Evolutionary conservation across 2,329 filamentous ascomycete species (phyloP).

Genomic region (Coccinonectria pachysandricola): DNA sequence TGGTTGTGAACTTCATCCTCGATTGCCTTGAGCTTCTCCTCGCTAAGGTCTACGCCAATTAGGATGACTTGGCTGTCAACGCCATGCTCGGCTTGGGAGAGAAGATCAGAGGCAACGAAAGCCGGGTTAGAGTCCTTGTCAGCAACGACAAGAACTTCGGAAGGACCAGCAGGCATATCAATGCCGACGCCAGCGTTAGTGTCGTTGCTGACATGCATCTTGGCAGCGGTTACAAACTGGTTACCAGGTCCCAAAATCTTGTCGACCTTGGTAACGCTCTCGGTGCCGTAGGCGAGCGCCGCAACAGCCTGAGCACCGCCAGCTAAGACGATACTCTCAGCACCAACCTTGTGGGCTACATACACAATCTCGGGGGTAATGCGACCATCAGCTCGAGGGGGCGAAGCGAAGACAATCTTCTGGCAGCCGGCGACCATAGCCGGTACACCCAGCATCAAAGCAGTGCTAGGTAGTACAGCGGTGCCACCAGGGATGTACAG

Average conservation of each 20-base stretch:
- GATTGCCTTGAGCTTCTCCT: constrained; percentile 66
- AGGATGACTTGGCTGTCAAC: constrained; percentile 92
- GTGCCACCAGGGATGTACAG: constrained; percentile 94
- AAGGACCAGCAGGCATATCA: constrained; percentile 96
- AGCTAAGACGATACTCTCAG: constrained; percentile 89
- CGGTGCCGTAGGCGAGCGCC: constrained; percentile 93
- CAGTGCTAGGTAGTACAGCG: constrained; percentile 91
- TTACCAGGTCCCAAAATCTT: constrained; percentile 98
- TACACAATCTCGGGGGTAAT: constrained; percentile 97
- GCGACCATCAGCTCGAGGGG: constrained; percentile 78
- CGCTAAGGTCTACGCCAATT: constrained; percentile 70
- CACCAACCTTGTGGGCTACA: constrained; percentile 90
- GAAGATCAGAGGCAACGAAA: constrained; percentile 88
- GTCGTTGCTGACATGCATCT: constrained; percentile 97
- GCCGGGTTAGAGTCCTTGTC: constrained; percentile 81
- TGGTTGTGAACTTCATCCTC: constrained; percentile 86
- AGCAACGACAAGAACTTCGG: constrained; percentile 91
- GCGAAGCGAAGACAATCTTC: constrained; percentile 87
- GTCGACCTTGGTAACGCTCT: constrained; percentile 91
- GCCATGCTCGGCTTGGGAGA: constrained; percentile 94
- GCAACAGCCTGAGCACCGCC: constrained; percentile 93
- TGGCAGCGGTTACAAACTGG: constrained; percentile 95
- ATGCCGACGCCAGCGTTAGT: constrained; percentile 92
- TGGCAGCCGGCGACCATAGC: constrained; percentile 96
- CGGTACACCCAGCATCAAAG: constrained; percentile 94